Evolutionary conservation across 1,284 basidiomycete genomes (phyloP), one percentile per base, ranked within the genome.

Genomic region (Ustilago xerochloae): DNA sequence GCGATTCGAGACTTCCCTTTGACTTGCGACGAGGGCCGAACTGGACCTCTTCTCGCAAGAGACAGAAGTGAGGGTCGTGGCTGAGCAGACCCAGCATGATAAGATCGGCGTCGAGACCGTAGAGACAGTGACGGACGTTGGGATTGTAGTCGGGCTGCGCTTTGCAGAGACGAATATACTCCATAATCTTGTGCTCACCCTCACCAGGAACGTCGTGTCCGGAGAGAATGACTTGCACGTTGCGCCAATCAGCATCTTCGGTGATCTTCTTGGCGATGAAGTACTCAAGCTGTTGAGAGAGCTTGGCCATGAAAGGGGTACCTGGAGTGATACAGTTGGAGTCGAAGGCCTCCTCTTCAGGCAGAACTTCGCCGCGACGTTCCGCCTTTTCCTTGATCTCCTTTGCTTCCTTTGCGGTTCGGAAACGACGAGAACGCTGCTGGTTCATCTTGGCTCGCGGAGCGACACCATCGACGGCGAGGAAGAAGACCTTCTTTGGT

Each of bases 401-500:
- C 80, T 89, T 91, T 16, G 92, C 93, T 84, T 98, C 96, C 85
- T 92, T 93, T 4, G 95, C 95, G 0, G 96, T 94, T 61, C 95
- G 88, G 87, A 99, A 99, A 56, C 97, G 90, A 54, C 97, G 88
- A 8, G 66, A 73, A 30, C 82, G 74, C 85, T 99, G 97, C 85
- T 99, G 96, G 85, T 99, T 99, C 97, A 99, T 98, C 89, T 99
- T 99, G 49, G 97, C 97, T 60, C 97, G 89, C 3, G 97, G 97
- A 0, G 97, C 97, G 15, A 98, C 95, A 65, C 97, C 97, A 85
- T 99, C 97, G 49, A 99, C 91, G 28, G 97, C 97, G 91, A 99
- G 95, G 86, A 96, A 97, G 75, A 87, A 86, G 46, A 85, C 77
- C 84, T 98, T 97, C 87, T 93, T 91, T 1, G 97, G 97, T 85